A percentile compares a stretch with the other conserved stretches of the same genome.
Evolutionary conservation across 1,139 yeast genomes (phyloP).

Genomic region (Keqinozyma sinolaborantium): DNA sequence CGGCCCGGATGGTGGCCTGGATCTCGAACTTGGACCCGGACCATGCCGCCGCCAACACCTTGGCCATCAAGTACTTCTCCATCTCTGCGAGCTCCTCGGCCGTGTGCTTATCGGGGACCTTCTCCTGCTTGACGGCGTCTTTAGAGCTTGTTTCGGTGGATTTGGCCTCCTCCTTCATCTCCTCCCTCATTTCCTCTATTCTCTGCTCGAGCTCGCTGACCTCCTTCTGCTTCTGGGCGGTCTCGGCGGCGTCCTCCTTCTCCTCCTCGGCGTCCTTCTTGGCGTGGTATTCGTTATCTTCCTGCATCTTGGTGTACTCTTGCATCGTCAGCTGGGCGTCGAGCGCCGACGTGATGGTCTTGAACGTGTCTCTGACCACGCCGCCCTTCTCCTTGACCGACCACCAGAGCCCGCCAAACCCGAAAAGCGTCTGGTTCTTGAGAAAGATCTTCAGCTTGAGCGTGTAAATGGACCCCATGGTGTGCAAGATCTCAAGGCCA

Average conservation of each 20-base stretch:
- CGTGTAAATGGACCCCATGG: slow-evolving; percentile 76
- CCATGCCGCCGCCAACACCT: slow-evolving; percentile 95
- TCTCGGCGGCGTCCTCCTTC: slow-evolving; percentile 20
- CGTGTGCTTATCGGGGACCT: slow-evolving; percentile 54
- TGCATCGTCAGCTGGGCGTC: slow-evolving; percentile 91
- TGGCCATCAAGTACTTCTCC: slow-evolving; percentile 85
- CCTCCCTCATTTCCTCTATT: slow-evolving; percentile 8
- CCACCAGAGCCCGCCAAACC: slow-evolving; percentile 82
- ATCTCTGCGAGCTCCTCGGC: slow-evolving; percentile 80
- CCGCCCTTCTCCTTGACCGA: slow-evolving; percentile 85
- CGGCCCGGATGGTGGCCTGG: slow-evolving; percentile 81
- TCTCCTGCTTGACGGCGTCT: slow-evolving; percentile 12
- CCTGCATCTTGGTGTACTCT: slow-evolving; percentile 71
- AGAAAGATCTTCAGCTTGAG: slow-evolving; percentile 61
- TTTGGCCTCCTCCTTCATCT: slow-evolving; percentile 5
- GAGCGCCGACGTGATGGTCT: slow-evolving; percentile 77
- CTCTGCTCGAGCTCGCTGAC: slow-evolving; percentile 11
- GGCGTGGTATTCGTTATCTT: slow-evolving; percentile 49
- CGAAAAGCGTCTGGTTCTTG: slow-evolving; percentile 68
- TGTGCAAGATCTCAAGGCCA: slow-evolving; percentile 85
- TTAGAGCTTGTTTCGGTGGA: slow-evolving; percentile 3
- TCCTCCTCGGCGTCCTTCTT: slow-evolving; percentile 35
- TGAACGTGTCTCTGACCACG: slow-evolving; percentile 79
- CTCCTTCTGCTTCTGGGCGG: slow-evolving; percentile 18
- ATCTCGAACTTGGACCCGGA: slow-evolving; percentile 88